Base-by-base conservation (phyloP, 2,329 filamentous ascomycete genomes). In the Coniochaeta sp. region DNA sequence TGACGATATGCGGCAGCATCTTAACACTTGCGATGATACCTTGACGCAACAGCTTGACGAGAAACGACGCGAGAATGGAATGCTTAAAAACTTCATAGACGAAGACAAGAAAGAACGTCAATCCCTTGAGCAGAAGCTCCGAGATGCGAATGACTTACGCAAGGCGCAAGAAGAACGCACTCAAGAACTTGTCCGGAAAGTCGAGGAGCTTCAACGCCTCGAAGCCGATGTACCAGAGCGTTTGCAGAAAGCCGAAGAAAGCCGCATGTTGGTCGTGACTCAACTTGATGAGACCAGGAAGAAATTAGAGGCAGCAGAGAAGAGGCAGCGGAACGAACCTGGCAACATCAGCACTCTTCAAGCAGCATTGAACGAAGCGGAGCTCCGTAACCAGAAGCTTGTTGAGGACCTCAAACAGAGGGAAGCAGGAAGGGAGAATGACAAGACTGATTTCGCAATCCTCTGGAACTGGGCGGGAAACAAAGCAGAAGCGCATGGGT, bases 281-380 rank as follows among this genome's bases (percentile, higher is more conserved):
- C 66, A 73, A 42, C 62, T 76, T 7, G 61, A 69, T 16, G 62
- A 65, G 12, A 62, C 64, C 32, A 68, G 66, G 26, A 61, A 68
- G 55, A 59, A 65, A 30, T 28, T 66, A n/a, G 59, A 60, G n/a
- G 54, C 64, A 38, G 61, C 59, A 22, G 59, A 64, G 59, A 55
- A 62, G 22, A 47, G 36, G 3, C 30, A 56, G 6, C 30, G 22
- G n/a, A 61, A 58, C 9, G 57, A 59, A 6, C 55, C 60, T 5
- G 30, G 36, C 5, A 62, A 54, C 10, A 62, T 66, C 6, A 42
- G 36, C 14, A 60, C 61, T 7, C 50, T 67, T 44, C 55, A 32
- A 44, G 26, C 9, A 12, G 32, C 55, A 5, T 30, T 57, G 55
- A 19, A 30, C 22, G 55, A 40, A 19, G 55, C 55, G 4, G 22